These are phyloP conservation scores for Tulasnella sp. DNA, from an alignment of 768 basidiomycete species.

Conservation along the genomic window DNA sequence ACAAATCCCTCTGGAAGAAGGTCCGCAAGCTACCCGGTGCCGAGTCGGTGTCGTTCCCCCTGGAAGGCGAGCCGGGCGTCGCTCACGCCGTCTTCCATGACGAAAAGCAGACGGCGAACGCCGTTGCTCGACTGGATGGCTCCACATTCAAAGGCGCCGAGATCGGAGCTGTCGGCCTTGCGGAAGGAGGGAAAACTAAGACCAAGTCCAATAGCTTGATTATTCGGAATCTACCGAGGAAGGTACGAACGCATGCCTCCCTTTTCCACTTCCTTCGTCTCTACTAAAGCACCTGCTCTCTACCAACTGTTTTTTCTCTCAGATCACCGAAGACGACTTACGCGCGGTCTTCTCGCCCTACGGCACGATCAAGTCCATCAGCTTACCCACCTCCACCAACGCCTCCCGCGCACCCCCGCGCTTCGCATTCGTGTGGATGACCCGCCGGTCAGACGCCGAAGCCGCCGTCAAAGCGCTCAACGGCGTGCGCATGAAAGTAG, in stretches of 20 bases:
- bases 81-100: slow-evolving; percentile 66
- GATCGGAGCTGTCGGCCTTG: slow-evolving; percentile 81
- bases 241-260: slow-evolving; percentile 24
- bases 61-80: slow-evolving; percentile 30
- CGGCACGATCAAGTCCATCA: slow-evolving; percentile 77
- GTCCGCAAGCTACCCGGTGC: slow-evolving; percentile 69
- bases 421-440: slow-evolving; percentile 93
- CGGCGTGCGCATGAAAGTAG: slow-evolving; percentile 54
- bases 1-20: slow-evolving; percentile 70
- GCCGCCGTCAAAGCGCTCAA: slow-evolving; percentile 69
- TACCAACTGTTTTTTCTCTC: slow-evolving; percentile 13
- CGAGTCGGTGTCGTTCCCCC: slow-evolving; percentile 62
- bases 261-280: not conserved
- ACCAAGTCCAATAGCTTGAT: slow-evolving; percentile 60
- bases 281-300: not conserved
- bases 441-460: slow-evolving; percentile 75
- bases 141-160: slow-evolving; percentile 85
- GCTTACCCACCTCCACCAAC: slow-evolving; percentile 42
- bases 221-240: slow-evolving; percentile 77
- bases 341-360: slow-evolving; percentile 76
- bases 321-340: slow-evolving; percentile 74
- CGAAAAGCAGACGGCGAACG: slow-evolving; percentile 53
- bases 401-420: slow-evolving; percentile 32
- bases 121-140: slow-evolving; percentile 73
- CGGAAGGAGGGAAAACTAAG: slow-evolving; percentile 42